Conservation (phyloP, 2,329 filamentous ascomycete species). For the Botrytis porri region DNA sequence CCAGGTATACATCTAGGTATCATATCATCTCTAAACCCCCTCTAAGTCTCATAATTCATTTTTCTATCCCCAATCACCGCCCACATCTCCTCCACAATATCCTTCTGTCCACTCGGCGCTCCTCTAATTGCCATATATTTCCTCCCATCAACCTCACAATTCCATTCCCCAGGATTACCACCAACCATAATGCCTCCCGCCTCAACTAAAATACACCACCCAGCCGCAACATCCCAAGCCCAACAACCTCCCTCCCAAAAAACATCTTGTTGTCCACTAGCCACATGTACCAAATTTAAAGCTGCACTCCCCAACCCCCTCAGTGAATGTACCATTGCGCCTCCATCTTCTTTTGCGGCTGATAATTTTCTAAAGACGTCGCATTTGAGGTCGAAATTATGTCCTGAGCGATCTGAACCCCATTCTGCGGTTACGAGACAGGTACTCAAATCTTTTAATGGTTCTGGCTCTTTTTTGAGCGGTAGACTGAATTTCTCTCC, state of each 20-base stretch:
- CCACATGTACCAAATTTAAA: constrained; percentile 70
- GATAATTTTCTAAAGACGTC: constrained; percentile 62
- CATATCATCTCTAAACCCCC: not conserved
- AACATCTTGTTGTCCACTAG: constrained; percentile 66
- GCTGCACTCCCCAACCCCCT: constrained; percentile 71
- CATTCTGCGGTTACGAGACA: constrained; percentile 71
- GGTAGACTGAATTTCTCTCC: constrained; percentile 45
- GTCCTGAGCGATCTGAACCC: constrained; percentile 65
- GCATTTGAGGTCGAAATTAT: constrained; percentile 68
- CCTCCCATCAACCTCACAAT: constrained; percentile 56
- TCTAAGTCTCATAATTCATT: constrained; percentile 46
- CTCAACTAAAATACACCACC: constrained; percentile 73
- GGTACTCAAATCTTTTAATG: constrained; percentile 57
- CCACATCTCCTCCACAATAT: constrained; percentile 65
- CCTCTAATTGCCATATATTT: constrained; percentile 62
- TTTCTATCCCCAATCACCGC: constrained; percentile 52
- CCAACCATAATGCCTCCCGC: constrained; percentile 70
- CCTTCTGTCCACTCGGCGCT: constrained; percentile 57
- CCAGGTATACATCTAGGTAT: not conserved
- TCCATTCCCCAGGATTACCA: constrained; percentile 72
- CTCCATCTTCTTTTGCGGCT: constrained; percentile 57
- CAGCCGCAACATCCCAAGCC: constrained; percentile 83
- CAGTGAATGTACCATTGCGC: constrained; percentile 73
- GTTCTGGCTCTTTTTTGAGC: constrained; percentile 48
- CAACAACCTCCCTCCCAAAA: constrained; percentile 86